Evolutionary conservation across 23 red algal species (phyloP), one percentile per base, ranked within the genome.

Genomic region (Chondrus crispus): DNA sequence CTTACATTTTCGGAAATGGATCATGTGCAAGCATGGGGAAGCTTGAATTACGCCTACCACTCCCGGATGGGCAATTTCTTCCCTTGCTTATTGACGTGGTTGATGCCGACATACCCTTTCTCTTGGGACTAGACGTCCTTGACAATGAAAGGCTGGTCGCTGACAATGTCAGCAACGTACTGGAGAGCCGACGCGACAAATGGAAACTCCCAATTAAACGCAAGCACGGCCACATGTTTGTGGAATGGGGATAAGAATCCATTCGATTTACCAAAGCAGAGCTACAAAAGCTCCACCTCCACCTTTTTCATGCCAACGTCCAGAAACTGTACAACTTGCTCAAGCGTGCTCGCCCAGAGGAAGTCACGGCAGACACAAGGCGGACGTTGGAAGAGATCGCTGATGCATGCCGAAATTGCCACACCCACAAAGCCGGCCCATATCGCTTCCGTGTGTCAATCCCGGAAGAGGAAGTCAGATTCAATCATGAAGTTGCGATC

Each of bases 201-300:
- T 46, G 4, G 39, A 26, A 38, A 8, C 33, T 73, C 47, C 63
- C 83, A 32, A 46, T 87, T 16, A 51, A 4, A 49, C 43, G 63
- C n/a, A 69, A 87, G 43, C 7, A 87, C 26, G 63, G 83, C 12
- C 83, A 73, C 28, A 73, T 87, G 24, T 87, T 87, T 74, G 5
- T 71, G 33, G 33, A n/a, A 14, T 71, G 83, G 83, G 37, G 52
- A 14, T 32, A 28, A 3, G 30, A 36, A 5, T 3, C 42, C 16
- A 24, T 76, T 48, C 44, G 44, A 40, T 76, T 76, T 76, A 37
- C 6, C 4, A 43, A 43, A 40, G 71, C 71, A 7, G 71, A 83
- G 52, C 78, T 83, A 5, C 46, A 54, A 38, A 35, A 45, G 42
- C 78, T 83, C 28, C 78, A 83, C 47, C 45, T 52, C 55, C 46